phyloP scores from a whole-genome alignment of 306 rosid species.

The Lupinus albus region DNA sequence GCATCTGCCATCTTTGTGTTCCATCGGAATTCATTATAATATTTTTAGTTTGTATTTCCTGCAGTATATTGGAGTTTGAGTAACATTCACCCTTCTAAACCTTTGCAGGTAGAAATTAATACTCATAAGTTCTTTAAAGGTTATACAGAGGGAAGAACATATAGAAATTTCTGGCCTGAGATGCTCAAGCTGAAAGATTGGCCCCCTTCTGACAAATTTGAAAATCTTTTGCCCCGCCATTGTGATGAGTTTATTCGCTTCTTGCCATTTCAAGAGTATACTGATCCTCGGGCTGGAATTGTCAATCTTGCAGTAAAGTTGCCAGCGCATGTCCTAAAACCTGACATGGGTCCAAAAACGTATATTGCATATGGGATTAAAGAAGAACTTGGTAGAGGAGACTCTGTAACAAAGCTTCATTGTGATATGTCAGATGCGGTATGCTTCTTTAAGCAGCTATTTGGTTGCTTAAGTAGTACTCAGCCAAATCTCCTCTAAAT shows the following conservation, averaged over 20 bases:
- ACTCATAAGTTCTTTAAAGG: slow-evolving; percentile 73
- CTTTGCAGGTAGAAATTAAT: slow-evolving; percentile 71
- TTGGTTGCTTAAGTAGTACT: slow-evolving; percentile 23
- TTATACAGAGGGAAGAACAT: slow-evolving; percentile 72
- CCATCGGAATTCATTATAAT: slow-evolving; percentile 21
- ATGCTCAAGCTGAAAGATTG: slow-evolving; percentile 94
- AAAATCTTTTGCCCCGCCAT: slow-evolving; percentile 86
- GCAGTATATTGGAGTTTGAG: slow-evolving; percentile 24
- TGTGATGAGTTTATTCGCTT: slow-evolving; percentile 79
- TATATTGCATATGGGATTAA: slow-evolving; percentile 77
- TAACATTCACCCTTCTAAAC: slow-evolving; percentile 32
- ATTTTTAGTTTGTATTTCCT: slow-evolving; percentile 21
- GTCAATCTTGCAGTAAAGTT: slow-evolving; percentile 86
- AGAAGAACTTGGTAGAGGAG: slow-evolving; percentile 91
- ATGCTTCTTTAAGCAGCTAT: slow-evolving; percentile 39
- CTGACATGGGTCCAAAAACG: slow-evolving; percentile 94
- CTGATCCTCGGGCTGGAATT: slow-evolving; percentile 75
- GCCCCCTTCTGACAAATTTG: slow-evolving; percentile 92
- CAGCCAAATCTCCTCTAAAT: slow-evolving; percentile 3
- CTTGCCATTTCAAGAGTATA: slow-evolving; percentile 81
- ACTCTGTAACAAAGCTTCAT: slow-evolving; percentile 89
- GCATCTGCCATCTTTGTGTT: slow-evolving; percentile 19
- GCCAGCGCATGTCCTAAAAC: slow-evolving; percentile 71
- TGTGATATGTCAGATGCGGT: slow-evolving; percentile 96
- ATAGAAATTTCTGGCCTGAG: slow-evolving; percentile 78